Evolutionary conservation across 106 monocot species (phyloP).

Genomic region (Triglochin maritima): DNA sequence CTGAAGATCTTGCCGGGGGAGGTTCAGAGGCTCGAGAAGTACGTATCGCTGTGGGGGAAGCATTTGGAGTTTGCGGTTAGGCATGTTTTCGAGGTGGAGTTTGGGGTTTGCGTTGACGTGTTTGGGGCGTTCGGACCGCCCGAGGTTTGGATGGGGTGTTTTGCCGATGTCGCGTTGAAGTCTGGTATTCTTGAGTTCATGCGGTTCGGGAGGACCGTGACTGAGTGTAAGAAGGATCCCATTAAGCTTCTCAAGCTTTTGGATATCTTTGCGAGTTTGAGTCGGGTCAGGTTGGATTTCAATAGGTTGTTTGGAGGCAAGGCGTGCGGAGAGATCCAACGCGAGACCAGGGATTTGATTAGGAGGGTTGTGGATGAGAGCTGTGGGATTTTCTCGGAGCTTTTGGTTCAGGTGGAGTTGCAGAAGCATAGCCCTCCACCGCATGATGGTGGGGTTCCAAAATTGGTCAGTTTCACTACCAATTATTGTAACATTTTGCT

Average conservation of each 20-base stretch:
- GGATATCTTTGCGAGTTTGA: constrained; percentile 61
- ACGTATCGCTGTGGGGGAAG: constrained; percentile 53
- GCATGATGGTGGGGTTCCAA: constrained; percentile 47
- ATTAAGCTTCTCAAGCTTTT: constrained; percentile 81
- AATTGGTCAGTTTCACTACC: constrained; percentile 56
- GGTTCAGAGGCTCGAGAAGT: constrained; percentile 44
- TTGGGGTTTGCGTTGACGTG: constrained; percentile 55
- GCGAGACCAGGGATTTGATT: constrained; percentile 63
- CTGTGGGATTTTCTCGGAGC: constrained; percentile 82
- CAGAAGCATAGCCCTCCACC: constrained; percentile 53
- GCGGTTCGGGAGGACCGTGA: constrained; percentile 47
- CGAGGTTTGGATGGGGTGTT: constrained; percentile 39
- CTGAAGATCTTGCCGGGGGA: constrained; percentile 35
- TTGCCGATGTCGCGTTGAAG: constrained; percentile 47
- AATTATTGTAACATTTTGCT: constrained; percentile 72
- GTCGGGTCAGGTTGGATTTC: constrained; percentile 70
- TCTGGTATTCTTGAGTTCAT: constrained; percentile 60
- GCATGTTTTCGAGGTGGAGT: constrained; percentile 74
- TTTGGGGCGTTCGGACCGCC: constrained; percentile 31
- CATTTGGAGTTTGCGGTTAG: constrained; percentile 81
- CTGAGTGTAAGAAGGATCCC: constrained; percentile 82
- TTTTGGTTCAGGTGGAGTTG: constrained; percentile 73
- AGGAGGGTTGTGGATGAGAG: constrained; percentile 66
- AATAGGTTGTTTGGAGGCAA: constrained; percentile 75
- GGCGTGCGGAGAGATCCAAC: constrained; percentile 72